Conservation (phyloP, 2,329 filamentous ascomycete species). For the Penicillium sp. region DNA sequence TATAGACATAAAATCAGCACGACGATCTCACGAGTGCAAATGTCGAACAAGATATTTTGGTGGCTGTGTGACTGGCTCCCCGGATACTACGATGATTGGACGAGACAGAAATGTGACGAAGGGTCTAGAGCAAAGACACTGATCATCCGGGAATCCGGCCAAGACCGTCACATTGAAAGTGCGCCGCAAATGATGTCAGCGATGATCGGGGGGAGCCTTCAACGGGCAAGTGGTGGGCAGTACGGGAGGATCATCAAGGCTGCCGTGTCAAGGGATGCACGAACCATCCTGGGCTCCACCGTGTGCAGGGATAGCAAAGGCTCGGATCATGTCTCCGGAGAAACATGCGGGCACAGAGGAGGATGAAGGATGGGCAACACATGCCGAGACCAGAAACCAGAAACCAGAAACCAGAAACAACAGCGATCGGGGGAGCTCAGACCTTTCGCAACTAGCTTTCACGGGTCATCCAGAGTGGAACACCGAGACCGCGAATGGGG, state of each 20-base stretch:
- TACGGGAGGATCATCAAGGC: slow-evolving; percentile 4
- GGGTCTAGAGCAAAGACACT: not conserved
- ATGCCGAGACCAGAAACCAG: not conserved
- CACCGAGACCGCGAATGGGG: not conserved
- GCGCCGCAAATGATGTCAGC: slow-evolving; percentile 9
- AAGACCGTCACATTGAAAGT: not conserved
- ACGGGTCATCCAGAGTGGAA: not conserved
- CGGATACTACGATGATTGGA: not conserved
- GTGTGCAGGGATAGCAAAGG: not conserved
- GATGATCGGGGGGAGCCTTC: not conserved
- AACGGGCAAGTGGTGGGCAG: slow-evolving; percentile 3
- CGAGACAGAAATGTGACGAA: not conserved
- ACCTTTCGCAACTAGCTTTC: slow-evolving; percentile 6
- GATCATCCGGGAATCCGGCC: not conserved
- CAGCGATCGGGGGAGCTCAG: slow-evolving; percentile 11
- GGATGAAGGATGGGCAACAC: not conserved
- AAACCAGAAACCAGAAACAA: not conserved
- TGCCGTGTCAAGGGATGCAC: slow-evolving; percentile 1
- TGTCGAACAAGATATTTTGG: not conserved
- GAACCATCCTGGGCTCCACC: slow-evolving; percentile 8
- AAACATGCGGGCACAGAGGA: not conserved
- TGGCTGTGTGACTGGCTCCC: not conserved
- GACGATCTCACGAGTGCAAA: slow-evolving; percentile 1
- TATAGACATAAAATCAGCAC: slow-evolving; percentile 12
- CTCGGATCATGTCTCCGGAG: not conserved